A percentile compares a stretch with the other conserved stretches of the same genome.
Evolutionary conservation across 2,329 filamentous ascomycete genomes (phyloP).

Genomic region (Fulvia fulva): DNA sequence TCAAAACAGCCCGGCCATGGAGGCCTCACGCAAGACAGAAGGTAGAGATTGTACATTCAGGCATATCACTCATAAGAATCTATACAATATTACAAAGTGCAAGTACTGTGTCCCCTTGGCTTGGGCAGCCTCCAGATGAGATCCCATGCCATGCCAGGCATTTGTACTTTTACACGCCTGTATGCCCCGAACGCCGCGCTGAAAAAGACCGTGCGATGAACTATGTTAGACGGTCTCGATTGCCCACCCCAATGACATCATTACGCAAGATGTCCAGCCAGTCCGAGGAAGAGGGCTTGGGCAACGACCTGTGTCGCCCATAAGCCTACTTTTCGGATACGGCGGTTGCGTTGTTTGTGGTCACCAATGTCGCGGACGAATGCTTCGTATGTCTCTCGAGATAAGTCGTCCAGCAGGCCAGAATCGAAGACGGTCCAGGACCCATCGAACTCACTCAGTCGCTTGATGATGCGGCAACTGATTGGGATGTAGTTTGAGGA

Average conservation of each 20-base stretch:
- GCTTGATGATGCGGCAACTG: conserved; percentile 89
- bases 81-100: neutral
- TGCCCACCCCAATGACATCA: neutral
- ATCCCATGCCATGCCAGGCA: neutral
- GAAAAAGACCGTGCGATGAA: neutral
- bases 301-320: conserved; percentile 92
- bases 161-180: neutral
- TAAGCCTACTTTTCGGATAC: conserved; percentile 92
- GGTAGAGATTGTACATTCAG: neutral
- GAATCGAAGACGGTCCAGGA: conserved; percentile 94
- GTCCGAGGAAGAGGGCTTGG: conserved; percentile 90
- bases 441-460: conserved; percentile 83
- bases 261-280: conserved; percentile 74
- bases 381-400: conserved; percentile 88
- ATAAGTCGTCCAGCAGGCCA: conserved; percentile 88
- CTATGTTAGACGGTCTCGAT: neutral
- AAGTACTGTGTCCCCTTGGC: neutral
- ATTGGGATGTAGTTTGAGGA: conserved; percentile 90
- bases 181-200: neutral
- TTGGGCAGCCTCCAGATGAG: neutral
- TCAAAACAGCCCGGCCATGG: too few relatives aligned
- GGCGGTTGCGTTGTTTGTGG: conserved; percentile 76
- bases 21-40: neutral
- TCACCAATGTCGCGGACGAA: conserved; percentile 90
- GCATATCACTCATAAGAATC: neutral